phyloP scores from a whole-genome alignment of 371 early-diverging fungal genomes.

The Gilbertella persicaria region DNA sequence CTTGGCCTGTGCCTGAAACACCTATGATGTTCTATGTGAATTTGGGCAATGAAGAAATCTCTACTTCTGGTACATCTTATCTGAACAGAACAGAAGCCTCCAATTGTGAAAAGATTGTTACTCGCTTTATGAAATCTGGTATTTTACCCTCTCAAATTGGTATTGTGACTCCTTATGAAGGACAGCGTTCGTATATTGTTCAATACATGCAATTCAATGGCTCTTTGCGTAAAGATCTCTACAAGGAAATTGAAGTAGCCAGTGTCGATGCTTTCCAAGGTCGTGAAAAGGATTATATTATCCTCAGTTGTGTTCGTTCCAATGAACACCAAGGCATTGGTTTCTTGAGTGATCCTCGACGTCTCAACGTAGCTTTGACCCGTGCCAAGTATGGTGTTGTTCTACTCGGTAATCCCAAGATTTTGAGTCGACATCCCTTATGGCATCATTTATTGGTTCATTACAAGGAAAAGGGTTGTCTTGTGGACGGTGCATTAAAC shows the following conservation, averaged over 20 bases:
- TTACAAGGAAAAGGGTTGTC: slow-evolving; percentile 87
- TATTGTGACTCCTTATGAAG: slow-evolving; percentile 99
- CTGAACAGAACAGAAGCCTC: slow-evolving; percentile 92
- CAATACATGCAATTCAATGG: slow-evolving; percentile 95
- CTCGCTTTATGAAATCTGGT: slow-evolving; percentile 88
- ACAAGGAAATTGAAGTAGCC: slow-evolving; percentile 96
- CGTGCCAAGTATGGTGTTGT: slow-evolving; percentile 96
- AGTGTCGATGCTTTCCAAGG: slow-evolving; percentile 99
- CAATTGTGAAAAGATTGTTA: slow-evolving; percentile 94
- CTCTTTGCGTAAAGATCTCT: slow-evolving; percentile 84
- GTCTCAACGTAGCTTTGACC: slow-evolving; percentile 98
- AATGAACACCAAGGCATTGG: slow-evolving; percentile 99
- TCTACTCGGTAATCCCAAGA: slow-evolving; percentile 96
- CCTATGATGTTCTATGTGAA: slow-evolving; percentile 97
- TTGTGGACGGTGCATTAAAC: slow-evolving; percentile 95
- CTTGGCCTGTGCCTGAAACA: slow-evolving; percentile 91
- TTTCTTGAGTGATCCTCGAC: slow-evolving; percentile 95
- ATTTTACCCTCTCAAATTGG: slow-evolving; percentile 94
- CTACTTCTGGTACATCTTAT: slow-evolving; percentile 95
- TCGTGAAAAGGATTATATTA: slow-evolving; percentile 99
- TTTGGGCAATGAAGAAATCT: slow-evolving; percentile 95
- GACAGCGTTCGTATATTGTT: slow-evolving; percentile 94
- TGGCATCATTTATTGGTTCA: slow-evolving; percentile 96
- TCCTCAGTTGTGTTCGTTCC: slow-evolving; percentile 96
- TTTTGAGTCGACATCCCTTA: slow-evolving; percentile 88